Evolutionary conservation across 2,329 filamentous ascomycete species (phyloP).

Genomic region (Phaeosphaeriaceae sp.): DNA sequence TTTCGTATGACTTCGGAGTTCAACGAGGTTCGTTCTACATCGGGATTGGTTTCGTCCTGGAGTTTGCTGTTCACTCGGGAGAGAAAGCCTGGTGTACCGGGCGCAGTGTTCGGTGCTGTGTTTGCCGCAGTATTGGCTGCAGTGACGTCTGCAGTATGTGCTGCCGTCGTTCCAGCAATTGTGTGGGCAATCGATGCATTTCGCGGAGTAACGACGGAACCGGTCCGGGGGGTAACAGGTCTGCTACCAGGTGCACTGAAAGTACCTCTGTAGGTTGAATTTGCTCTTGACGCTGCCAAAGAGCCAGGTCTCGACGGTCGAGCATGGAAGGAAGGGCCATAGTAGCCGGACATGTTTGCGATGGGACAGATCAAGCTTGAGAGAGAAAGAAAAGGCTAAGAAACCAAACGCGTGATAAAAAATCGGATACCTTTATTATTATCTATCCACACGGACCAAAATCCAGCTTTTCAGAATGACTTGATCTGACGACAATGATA

Average conservation of each 20-base stretch:
- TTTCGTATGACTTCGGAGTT: slow-evolving; percentile 26
- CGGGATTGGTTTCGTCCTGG: slow-evolving; percentile 3
- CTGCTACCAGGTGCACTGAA: slow-evolving; percentile 13
- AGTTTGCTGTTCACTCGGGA: slow-evolving; percentile 22
- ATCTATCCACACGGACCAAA: slow-evolving; percentile 3
- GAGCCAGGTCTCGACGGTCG: slow-evolving; percentile 17
- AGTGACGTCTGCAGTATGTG: slow-evolving; percentile 16
- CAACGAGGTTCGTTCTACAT: slow-evolving; percentile 10
- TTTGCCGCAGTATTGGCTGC: slow-evolving; percentile 20
- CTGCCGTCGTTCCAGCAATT: slow-evolving; percentile 16
- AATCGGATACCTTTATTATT: not conserved
- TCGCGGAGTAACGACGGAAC: slow-evolving; percentile 19
- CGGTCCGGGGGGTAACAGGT: slow-evolving; percentile 17
- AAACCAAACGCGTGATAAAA: slow-evolving; percentile 1
- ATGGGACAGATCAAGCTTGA: not conserved
- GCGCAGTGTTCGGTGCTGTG: slow-evolving; percentile 13
- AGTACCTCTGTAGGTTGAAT: slow-evolving; percentile 17
- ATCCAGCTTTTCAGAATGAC: slow-evolving; percentile 7
- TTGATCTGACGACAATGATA: slow-evolving; percentile 4
- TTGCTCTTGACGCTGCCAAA: slow-evolving; percentile 20
- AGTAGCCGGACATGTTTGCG: slow-evolving; percentile 22
- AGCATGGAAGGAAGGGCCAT: slow-evolving; percentile 21
- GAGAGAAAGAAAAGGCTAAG: slow-evolving; percentile 2
- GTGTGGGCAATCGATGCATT: slow-evolving; percentile 17
- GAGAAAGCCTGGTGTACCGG: slow-evolving; percentile 15